Evolutionary conservation across 495 filamentous ascomycete species (phyloP).

Genomic region (Darksidea phi): DNA sequence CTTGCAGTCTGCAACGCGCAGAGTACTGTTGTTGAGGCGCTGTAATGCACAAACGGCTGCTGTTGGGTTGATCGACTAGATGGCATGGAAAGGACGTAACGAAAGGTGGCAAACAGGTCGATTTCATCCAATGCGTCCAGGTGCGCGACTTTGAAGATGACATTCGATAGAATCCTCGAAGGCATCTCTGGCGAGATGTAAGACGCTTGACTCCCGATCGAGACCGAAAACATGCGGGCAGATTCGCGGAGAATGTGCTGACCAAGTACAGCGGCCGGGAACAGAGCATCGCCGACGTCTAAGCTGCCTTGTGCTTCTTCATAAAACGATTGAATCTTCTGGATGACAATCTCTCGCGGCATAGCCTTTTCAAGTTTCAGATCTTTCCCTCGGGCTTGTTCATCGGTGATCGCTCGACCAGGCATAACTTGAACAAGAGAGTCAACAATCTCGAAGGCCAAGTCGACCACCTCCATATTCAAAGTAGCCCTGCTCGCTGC

Average conservation of each 20-base stretch:
- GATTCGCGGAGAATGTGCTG: constrained; percentile 23
- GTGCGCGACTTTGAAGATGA: constrained; percentile 28
- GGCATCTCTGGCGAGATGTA: constrained; percentile 16
- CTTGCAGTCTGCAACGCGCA: constrained; percentile 61
- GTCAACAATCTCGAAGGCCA: constrained; percentile 32
- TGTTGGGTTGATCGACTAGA: not conserved
- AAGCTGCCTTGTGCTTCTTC: constrained; percentile 31
- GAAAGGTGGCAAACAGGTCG: constrained; percentile 18
- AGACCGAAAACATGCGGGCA: constrained; percentile 16
- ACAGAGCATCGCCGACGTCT: constrained; percentile 28
- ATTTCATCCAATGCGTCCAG: constrained; percentile 1
- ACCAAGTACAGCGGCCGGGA: constrained; percentile 22
- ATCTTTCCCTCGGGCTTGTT: constrained; percentile 1
- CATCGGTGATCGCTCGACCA: constrained; percentile 20
- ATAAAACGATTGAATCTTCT: constrained; percentile 28
- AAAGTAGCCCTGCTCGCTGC: constrained; percentile 37
- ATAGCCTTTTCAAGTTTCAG: not conserved
- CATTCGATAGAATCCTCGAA: constrained; percentile 22
- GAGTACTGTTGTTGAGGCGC: constrained; percentile 57
- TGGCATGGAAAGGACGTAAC: constrained; percentile 7
- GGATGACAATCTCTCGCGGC: constrained; percentile 8
- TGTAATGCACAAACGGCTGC: constrained; percentile 21
- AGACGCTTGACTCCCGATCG: not conserved
- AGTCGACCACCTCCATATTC: constrained; percentile 28
- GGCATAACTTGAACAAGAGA: constrained; percentile 31